phyloP scores from a whole-genome alignment of 139 green algal species.

The Coelastrella sp. region DNA sequence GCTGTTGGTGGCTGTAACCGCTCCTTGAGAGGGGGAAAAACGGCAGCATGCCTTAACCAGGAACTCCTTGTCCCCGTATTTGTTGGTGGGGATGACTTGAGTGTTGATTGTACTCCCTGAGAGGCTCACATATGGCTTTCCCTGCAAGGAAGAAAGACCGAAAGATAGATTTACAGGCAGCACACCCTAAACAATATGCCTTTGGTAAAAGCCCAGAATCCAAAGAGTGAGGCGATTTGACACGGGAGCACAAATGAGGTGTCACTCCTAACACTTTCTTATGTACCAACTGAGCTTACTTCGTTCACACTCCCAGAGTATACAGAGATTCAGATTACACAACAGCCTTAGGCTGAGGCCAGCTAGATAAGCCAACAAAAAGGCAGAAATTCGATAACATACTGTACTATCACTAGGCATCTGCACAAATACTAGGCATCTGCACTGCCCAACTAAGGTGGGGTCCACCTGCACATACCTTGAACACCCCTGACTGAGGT shows the following conservation, averaged over 20 bases:
- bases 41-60: not conserved
- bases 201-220: not conserved
- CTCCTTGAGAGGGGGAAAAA: not conserved
- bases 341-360: no score
- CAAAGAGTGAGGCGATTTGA: not conserved
- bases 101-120: not conserved
- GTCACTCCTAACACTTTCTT: no score
- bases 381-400: no score
- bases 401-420: not conserved
- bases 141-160: not conserved
- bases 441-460: not conserved
- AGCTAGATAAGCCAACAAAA: no score
- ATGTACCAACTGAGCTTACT: no score
- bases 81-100: not conserved
- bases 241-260: no score
- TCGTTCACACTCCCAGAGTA: no score
- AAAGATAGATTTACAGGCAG: not conserved
- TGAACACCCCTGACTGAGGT: not conserved
- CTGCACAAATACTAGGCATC: no score
- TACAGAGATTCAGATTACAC: no score
- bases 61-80: not conserved
- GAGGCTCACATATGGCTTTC: not conserved
- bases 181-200: not conserved
- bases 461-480: not conserved
- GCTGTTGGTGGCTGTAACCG: not conserved